Evolutionary conservation across 2,329 filamentous ascomycete species (phyloP), one percentile per base, ranked within the genome.

Genomic region (Cordyceps militaris): DNA sequence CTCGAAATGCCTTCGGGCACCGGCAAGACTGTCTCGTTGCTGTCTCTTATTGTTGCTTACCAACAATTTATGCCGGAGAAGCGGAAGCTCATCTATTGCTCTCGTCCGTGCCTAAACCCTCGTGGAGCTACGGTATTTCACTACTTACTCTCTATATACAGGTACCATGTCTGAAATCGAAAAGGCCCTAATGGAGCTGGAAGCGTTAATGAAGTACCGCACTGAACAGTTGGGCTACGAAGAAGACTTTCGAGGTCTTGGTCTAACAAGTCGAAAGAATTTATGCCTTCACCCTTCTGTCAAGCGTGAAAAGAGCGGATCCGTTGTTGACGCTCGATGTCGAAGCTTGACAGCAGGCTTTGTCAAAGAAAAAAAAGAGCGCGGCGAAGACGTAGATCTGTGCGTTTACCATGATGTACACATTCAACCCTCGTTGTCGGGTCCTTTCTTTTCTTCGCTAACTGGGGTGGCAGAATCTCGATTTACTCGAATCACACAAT

Each of bases 141-240:
- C 7, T 26, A 28, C 28, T 57, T 2, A 57, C n/a, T 36, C 4
- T 26, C 9, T 44, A 4, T 48, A n/a, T 8, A 10, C 50, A 85
- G 82, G 82, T 76, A 99, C 94, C 58, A 99, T 99, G 92, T 99
- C 94, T 38, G 94, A 99, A 76, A 99, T 99, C 67, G 94, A 99
- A 71, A 99, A 99, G 74, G 94, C 95, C 0, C 74, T 99, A 54
- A 89, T 90, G 10, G 94, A 99, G 73, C 72, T 99, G 65, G 91
- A 94, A 70, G 86, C 86, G 24, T 75, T 99, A 55, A 99, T 99
- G 92, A 95, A 95, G 69, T 97, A 96, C 68, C 88, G 94, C 16
- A 78, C 90, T 6, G 83, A 96, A 62, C 85, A 97, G 71, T 81
- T 99, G n/a, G 94, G 94, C 0, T 80, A 87, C 59, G 87, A 88